Conservation (phyloP, 805 yeast genomes). For the Brettanomyces bruxellensis region DNA sequence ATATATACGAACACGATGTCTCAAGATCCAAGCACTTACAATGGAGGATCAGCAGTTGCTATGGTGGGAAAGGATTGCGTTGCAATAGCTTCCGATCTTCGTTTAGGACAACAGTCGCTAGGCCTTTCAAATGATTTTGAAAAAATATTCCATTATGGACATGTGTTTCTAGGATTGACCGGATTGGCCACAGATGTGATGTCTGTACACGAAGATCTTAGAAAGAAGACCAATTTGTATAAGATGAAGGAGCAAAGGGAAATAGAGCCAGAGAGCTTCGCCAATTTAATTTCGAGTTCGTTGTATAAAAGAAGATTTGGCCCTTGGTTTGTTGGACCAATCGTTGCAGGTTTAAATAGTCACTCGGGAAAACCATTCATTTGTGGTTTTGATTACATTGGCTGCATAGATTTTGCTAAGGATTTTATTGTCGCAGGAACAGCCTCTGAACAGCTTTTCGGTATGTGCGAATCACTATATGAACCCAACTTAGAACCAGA, state of each 20-base stretch:
- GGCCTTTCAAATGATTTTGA: conserved; percentile 92
- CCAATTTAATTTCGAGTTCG: conserved; percentile 84
- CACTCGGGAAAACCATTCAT: conserved; percentile 79
- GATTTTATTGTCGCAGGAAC: conserved; percentile 96
- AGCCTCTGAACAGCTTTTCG: conserved; percentile 92
- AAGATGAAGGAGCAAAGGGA: conserved; percentile 84
- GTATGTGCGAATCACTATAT: conserved; percentile 96
- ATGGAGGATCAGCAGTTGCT: conserved; percentile 85
- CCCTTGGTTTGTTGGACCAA: conserved; percentile 94
- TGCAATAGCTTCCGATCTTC: conserved; percentile 92
- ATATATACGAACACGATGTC: not conserved
- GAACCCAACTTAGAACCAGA: conserved; percentile 93
- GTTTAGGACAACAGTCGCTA: conserved; percentile 87
- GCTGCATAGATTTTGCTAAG: conserved; percentile 90
- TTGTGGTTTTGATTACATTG: conserved; percentile 93
- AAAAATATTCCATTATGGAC: conserved; percentile 79
- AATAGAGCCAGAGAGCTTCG: conserved; percentile 90
- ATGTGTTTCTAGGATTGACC: conserved; percentile 83
- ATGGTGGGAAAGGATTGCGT: conserved; percentile 98
- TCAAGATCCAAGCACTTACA: conserved; percentile 3
- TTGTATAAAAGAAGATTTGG: conserved; percentile 89
- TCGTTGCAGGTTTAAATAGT: conserved; percentile 89
- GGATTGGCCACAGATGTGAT: conserved; percentile 93
- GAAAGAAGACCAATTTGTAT: conserved; percentile 80
- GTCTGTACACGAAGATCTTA: conserved; percentile 73